Conservation (phyloP, 164 flowering plant species). For the Chimonanthus praecox region DNA sequence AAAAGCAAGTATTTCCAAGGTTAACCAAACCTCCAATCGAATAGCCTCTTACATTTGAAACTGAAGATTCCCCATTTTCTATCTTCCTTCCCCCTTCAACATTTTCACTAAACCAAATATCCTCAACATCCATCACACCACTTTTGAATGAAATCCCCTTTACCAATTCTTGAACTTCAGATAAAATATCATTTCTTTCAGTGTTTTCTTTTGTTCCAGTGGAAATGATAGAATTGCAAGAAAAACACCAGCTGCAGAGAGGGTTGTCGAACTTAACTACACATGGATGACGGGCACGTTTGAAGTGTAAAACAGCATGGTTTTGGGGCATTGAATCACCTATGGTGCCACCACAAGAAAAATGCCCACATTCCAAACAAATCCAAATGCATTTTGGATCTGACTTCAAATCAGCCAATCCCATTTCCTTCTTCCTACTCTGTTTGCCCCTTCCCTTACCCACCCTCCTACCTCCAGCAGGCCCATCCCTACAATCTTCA, state of each 20-base stretch:
- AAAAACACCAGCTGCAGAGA: conserved; percentile 75
- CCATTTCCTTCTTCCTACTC: conserved; percentile 52
- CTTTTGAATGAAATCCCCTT: conserved; percentile 31
- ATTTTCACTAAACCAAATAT: conserved; percentile 52
- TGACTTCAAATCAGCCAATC: conserved; percentile 27
- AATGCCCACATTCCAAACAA: conserved; percentile 89
- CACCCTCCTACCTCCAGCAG: conserved; percentile 34
- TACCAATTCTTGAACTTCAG: conserved; percentile 49
- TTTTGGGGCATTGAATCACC: conserved; percentile 46
- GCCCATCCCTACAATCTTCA: conserved; percentile 61
- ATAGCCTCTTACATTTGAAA: conserved; percentile 32
- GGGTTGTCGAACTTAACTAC: conserved; percentile 65
- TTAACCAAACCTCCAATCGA: conserved; percentile 64
- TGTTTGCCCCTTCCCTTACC: conserved; percentile 60
- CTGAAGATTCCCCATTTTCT: conserved; percentile 20
- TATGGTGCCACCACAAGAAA: conserved; percentile 75
- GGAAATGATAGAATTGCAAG: conserved; percentile 48
- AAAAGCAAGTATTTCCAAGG: conserved; percentile 92
- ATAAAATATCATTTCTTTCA: conserved; percentile 32
- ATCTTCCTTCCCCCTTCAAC: conserved; percentile 24
- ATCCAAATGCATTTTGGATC: conserved; percentile 63
- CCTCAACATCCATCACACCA: conserved; percentile 45
- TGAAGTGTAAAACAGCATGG: conserved; percentile 67
- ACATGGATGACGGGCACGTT: conserved; percentile 54
- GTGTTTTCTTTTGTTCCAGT: conserved; percentile 40